Base-by-base conservation (phyloP, 2,329 filamentous ascomycete species). In the Chaetomiaceae sp. region DNA sequence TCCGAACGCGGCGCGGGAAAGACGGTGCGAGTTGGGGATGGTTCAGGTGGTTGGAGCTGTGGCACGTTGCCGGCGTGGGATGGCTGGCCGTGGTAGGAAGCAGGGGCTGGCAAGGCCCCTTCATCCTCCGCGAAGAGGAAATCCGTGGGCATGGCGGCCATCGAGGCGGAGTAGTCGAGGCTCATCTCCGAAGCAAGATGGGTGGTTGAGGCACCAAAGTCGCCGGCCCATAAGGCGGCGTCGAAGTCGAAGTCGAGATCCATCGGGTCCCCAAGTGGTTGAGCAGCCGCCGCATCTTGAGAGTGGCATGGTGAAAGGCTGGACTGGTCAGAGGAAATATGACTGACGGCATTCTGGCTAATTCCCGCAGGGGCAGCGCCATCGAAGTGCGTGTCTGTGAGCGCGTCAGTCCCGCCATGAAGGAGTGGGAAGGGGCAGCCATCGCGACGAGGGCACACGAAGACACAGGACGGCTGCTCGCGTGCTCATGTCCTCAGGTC, bases 221-320 rank as follows among this genome's bases (percentile, higher is more conserved):
- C 43, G 50, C 58, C 50, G 43, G 54, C 50, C 65, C 65, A 63
- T 0, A 55, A 46, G 12, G 54, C 50, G 4, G 58, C 49, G 46
- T 66, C 64, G 17, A 63, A 59, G 51, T 66, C 64, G 37, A 64
- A 57, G 49, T 67, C 65, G 12, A 66, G 47, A 17, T 67, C 65
- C 65, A 66, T 67, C 1, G 62, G 51, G 22, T 66, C 64, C 6
- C 46, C 53, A 15, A 53, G n/a, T 6, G 42, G 6, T 12, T 53
- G 54, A 2, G 46, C 22, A 6, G 25, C 42, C 17, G 31, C 36
- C 12, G 17, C 36, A 39, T 42, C 37, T 3, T 50, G 46, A 20
- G 23, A 6, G 27, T 31, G 15, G 19, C 42, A 42, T 4, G 47
- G 3, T 14, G 4, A 17, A 4, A 22, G 1, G 9, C 22, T 22